Evolutionary conservation across 768 basidiomycete genomes (phyloP), one percentile per base, ranked within the genome.

Genomic region (Naematelia encephala): DNA sequence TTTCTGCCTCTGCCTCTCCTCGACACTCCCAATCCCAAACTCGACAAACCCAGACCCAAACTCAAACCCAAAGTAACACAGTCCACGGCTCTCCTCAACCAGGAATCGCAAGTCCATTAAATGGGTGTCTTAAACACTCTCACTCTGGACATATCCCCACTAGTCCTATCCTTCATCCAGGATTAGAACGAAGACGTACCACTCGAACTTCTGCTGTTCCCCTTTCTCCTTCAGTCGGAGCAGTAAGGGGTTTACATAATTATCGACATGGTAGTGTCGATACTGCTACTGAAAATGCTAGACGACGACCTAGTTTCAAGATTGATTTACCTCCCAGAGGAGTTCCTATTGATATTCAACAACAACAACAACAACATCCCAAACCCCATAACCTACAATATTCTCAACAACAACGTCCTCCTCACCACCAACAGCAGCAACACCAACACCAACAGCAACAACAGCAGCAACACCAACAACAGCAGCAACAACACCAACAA

Each of bases 281-380:
- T 16, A 39, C 34, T 8, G 34, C 34, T 8, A 8, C 8, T 39
- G 34, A 39, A 39, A 39, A 8, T 16, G 34, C 34, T 16, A 28
- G 51, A 11, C 27, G 51, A 12, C 27, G 34, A 52, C 51, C 51
- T 16, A 52, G 51, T 23, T 26, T 52, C 23, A 27, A 52, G 14
- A 52, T 52, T 23, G 51, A 52, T 23, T 34, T 52, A 11, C 51
- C 51, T 4, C 51, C 51, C 13, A 23, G 27, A 13, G n/a, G 25
- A 14, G 14, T 23, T 5, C 48, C 48, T 23, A 23, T 26, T 23
- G 48, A 50, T 16, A 23, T 26, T 22, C 5, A 19, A n/a, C 44
- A 46, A 23, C 44, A 19, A n/a, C 44, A 46, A n/a, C n/a, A n/a
- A n/a, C n/a, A n/a, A n/a, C n/a, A n/a, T n/a, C n/a, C n/a, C n/a